Percentiles rank a stretch among this genome's conserved stretches.
Evolutionary conservation across 163 green algal genomes (phyloP).

Genomic region (Scenedesmus sp.): DNA sequence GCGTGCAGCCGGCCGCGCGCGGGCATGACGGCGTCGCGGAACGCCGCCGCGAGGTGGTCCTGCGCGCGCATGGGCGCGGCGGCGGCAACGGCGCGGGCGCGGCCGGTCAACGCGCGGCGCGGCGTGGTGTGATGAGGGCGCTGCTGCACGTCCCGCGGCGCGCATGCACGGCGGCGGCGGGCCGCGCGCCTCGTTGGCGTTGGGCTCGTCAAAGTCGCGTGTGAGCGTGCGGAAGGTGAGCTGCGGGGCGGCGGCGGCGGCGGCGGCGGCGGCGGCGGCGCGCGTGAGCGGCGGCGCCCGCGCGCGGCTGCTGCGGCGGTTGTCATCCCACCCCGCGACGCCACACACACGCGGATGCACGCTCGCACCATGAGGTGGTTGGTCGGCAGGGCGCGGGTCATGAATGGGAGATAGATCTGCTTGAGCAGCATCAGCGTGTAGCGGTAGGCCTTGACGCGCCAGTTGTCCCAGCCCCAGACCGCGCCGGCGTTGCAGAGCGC

Average conservation of each 20-base stretch:
- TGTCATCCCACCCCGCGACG: no score
- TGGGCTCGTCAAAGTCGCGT: conserved; percentile 59
- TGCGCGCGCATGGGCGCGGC: no score
- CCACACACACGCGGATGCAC: not conserved
- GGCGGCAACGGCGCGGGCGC: no score
- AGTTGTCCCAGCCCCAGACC: conserved; percentile 7
- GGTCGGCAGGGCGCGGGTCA: conserved; percentile 36
- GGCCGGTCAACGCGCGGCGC: no score
- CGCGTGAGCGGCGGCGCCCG: not conserved
- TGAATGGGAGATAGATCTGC: conserved; percentile 38
- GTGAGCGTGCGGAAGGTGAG: conserved; percentile 76
- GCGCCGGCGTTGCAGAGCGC: conserved; percentile 10
- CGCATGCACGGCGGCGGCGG: no score
- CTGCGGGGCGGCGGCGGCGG: conserved; percentile 38
- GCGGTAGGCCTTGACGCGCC: conserved; percentile 25
- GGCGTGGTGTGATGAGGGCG: no score
- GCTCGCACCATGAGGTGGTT: conserved; percentile 47
- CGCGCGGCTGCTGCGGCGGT: no score
- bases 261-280: not conserved
- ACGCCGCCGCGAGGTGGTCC: conserved; percentile 62
- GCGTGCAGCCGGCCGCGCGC: conserved; percentile 43
- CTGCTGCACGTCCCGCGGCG: no score
- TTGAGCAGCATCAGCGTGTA: conserved; percentile 25
- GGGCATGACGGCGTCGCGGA: conserved; percentile 74
- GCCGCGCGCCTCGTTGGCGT: conserved; percentile 68